phyloP scores from a whole-genome alignment of 768 basidiomycete species.

The Lactifluus subvellereus region DNA sequence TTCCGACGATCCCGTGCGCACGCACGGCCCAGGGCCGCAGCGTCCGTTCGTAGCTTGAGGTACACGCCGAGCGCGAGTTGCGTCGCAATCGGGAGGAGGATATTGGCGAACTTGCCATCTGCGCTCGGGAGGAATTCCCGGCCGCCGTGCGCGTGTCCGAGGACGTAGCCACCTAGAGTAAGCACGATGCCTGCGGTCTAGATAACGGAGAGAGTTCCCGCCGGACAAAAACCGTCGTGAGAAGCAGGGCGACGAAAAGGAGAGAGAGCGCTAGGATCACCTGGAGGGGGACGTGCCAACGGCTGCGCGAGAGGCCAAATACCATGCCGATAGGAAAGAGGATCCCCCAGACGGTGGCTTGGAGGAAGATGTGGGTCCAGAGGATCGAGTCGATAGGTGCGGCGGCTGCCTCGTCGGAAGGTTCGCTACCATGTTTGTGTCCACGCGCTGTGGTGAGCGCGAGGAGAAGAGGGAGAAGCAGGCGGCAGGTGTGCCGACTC shows the following conservation, averaged over 20 bases:
- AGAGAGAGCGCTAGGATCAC: conserved; percentile 33
- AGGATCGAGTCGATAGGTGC: conserved; percentile 72
- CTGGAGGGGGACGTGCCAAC: conserved; percentile 90
- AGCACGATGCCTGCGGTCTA: conserved; percentile 59
- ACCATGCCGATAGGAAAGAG: conserved; percentile 85
- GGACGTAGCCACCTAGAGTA: conserved; percentile 65
- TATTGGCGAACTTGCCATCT: conserved; percentile 63
- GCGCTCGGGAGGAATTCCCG: conserved; percentile 67
- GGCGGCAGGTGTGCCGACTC: not conserved
- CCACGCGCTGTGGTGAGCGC: conserved; percentile 34
- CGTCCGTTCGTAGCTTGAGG: conserved; percentile 75
- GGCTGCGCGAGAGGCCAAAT: conserved; percentile 68
- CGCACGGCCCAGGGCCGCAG: conserved; percentile 65
- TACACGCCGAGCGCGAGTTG: conserved; percentile 79
- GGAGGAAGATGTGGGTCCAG: conserved; percentile 78
- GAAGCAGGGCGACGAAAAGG: not conserved
- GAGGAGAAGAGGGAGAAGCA: not conserved
- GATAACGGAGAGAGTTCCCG: no score
- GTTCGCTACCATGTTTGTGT: conserved; percentile 57
- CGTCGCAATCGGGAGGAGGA: conserved; percentile 58
- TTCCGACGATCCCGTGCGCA: conserved; percentile 76
- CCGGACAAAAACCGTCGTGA: not conserved
- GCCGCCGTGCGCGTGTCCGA: conserved; percentile 86
- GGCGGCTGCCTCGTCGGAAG: conserved; percentile 55
- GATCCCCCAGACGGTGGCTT: conserved; percentile 76